A percentile compares a stretch with the other conserved stretches of the same genome.
phyloP scores from a whole-genome alignment of 2,329 filamentous ascomycete species.

The Apiospora sp. region DNA sequence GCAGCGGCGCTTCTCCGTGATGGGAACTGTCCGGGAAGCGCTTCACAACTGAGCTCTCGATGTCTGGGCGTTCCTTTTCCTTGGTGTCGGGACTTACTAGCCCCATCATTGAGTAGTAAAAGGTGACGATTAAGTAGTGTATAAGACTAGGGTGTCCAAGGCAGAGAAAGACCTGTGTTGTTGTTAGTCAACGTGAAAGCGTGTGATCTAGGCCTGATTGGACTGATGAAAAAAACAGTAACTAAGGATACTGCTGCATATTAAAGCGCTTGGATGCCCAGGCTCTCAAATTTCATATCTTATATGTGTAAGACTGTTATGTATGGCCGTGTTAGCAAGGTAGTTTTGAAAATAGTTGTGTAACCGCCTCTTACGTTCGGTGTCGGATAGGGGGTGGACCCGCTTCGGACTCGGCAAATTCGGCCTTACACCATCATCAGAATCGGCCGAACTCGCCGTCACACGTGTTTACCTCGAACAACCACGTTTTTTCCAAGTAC shows the following conservation, averaged over 20 bases:
- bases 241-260: background rate
- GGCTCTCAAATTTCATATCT: background rate
- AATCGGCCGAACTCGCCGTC: background rate
- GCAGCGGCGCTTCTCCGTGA: background rate
- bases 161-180: background rate
- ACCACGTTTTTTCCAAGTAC: background rate
- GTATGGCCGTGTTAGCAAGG: background rate
- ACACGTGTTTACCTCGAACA: background rate
- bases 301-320: background rate
- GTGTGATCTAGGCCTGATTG: background rate
- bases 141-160: background rate
- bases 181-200: background rate
- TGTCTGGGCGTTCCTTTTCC: background rate
- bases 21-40: background rate
- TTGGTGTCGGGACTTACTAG: slow-evolving; percentile 8
- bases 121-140: background rate
- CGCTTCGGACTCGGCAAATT: background rate
- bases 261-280: background rate
- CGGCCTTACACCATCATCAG: background rate
- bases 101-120: background rate
- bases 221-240: background rate
- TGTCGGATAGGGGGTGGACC: background rate
- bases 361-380: background rate
- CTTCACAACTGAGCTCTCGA: background rate
- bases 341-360: no score